Conservation (phyloP, 2,329 filamentous ascomycete species). For the Colletotrichum spinosum region DNA sequence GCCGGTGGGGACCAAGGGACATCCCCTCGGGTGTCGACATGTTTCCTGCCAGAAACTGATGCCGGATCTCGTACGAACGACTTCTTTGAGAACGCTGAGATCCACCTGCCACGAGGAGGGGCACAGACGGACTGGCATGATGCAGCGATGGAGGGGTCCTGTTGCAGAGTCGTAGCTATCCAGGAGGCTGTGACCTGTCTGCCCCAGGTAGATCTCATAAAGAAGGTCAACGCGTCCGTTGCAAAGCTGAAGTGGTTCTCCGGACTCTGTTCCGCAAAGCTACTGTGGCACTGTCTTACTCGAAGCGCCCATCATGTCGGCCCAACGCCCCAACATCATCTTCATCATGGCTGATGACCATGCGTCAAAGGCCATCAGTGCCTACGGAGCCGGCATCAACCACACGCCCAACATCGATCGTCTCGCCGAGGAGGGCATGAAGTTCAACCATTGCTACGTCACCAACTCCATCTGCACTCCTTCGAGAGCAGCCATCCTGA, state of each 20-base stretch:
- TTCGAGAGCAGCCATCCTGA: constrained; percentile 61
- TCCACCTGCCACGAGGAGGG: not conserved
- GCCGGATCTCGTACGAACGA: not conserved
- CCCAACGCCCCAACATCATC: constrained; percentile 47
- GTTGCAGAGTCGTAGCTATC: not conserved
- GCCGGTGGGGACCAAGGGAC: not conserved
- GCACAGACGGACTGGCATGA: not conserved
- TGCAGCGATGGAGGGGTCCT: constrained; percentile 4
- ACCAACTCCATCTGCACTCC: constrained; percentile 66
- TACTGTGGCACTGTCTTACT: too few species aligned
- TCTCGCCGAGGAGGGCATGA: constrained; percentile 60
- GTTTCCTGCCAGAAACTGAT: not conserved
- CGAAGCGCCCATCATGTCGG: constrained; percentile 1
- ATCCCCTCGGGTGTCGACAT: not conserved
- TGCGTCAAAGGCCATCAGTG: constrained; percentile 60
- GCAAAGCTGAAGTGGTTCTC: not conserved
- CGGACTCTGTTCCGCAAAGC: not conserved
- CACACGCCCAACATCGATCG: constrained; percentile 63
- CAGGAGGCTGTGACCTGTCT: not conserved
- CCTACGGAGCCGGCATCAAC: constrained; percentile 64
- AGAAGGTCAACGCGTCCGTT: not conserved
- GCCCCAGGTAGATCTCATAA: not conserved
- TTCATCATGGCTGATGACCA: constrained; percentile 69
- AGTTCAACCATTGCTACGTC: constrained; percentile 65
- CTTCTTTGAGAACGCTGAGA: not conserved